Base-by-base conservation (phyloP, 352 stramenopile species). In the Peronospora farinosa region DNA sequence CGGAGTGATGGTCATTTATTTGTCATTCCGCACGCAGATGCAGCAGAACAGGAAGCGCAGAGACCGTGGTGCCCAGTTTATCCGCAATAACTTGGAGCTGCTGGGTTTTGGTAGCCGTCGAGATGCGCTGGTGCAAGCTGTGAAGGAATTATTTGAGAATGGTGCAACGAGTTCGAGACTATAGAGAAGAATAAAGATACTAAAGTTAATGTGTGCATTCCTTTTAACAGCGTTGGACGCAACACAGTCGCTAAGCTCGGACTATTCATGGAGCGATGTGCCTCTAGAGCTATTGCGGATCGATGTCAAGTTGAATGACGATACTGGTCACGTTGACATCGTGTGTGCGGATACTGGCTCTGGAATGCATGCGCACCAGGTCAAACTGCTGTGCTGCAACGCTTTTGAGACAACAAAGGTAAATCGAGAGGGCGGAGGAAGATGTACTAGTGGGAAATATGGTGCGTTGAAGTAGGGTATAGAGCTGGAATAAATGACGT, bases 131-230 rank as follows among this genome's bases (percentile, higher is more conserved):
- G 68, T 90, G 11, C 81, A 92, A 56, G 67, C 72, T 8, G 73
- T 85, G 8, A 90, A 90, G 48, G 81, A 92, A 57, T 65, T 92
- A 40, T 87, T 90, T 19, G 81, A 92, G 52, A 92, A 92, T 51
- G 76, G 80, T 88, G 25, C 28, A 41, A 12, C 12, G 5, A 33
- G 19, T 16, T 19, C 2, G 28, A 32, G 1, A 7, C 28, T 32
- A 32, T 9, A 3, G 43, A 35, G 16, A 36, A 33, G 30, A 51
- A 12, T 40, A 23, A 42, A 5, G 19, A 31, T 10, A 44, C 32
- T 10, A 46, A 21, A 11, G 28, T 12, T 45, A 33, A 35, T 19
- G 2, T 19, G 21, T 32, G 40, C 12, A 21, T 33, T 15, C 12
- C 7, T 19, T 30, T 21, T 45, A 7, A 19, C 31, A 89, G 80